Evolutionary conservation across 257 asterid genomes (phyloP), one percentile per base, ranked within the genome.

Genomic region (Eustoma russellianum): DNA sequence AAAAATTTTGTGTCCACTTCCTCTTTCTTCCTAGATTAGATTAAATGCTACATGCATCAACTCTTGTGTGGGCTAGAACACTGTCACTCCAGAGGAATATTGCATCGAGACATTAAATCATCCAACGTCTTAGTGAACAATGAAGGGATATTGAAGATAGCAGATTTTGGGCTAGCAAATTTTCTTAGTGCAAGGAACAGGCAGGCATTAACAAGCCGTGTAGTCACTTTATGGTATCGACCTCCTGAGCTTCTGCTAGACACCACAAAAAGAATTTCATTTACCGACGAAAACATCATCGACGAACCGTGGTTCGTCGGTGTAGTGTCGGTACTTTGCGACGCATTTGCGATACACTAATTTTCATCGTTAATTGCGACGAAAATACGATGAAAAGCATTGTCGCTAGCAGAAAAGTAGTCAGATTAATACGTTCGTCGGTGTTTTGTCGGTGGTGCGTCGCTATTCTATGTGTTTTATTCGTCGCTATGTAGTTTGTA

Each of bases 191-290:
- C 84, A 6, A 74, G 70, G 77, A 71, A 53, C 65, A 77, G 65
- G 56, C 86, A 77, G 51, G 82, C 82, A 0, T 41, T 88, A 62
- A 92, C 99, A 18, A 85, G 94, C 57, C 93, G 95, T 5, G 99
- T 92, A 61, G 95, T 92, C 54, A 92, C 99, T 3, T 59, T 92
- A 53, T 92, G 99, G 99, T 92, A 88, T 67, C 93, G 97, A 7
- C 97, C 99, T 1, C 99, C 99, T 12, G 99, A 92, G 56, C 97
- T 92, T 54, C 77, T 92, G 30, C 16, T 92, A 65, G 99, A 97
- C 13, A 71, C 95, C 1, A 88, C 95, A 7, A 66, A 62, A n/a
- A n/a, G n/a, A n/a, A n/a, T n/a, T n/a, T n/a, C n/a, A n/a, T n/a
- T n/a, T n/a, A n/a, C n/a, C n/a, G n/a, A n/a, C n/a, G n/a, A n/a